phyloP scores from a whole-genome alignment of 2,329 filamentous ascomycete genomes.

The Neobulgaria alba region DNA sequence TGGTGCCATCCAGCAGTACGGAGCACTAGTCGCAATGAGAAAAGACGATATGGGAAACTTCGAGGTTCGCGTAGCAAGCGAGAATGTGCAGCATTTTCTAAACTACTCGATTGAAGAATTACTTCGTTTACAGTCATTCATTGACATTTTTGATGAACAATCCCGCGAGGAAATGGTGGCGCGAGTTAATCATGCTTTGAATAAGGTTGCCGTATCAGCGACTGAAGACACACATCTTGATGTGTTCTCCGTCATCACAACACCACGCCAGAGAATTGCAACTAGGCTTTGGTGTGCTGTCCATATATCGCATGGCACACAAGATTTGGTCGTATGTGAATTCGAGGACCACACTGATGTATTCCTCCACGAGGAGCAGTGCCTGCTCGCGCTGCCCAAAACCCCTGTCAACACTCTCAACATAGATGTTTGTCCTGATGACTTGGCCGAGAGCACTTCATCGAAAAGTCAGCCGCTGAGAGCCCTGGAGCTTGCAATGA shows the following conservation, averaged over 20 bases:
- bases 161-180: constrained; percentile 14
- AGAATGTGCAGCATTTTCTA: constrained; percentile 17
- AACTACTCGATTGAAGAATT: constrained; percentile 18
- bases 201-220: not conserved
- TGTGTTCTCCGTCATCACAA: constrained; percentile 12
- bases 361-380: constrained; percentile 12
- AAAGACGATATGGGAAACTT: constrained; percentile 10
- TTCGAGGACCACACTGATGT: constrained; percentile 18
- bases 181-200: constrained; percentile 14
- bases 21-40: constrained; percentile 16
- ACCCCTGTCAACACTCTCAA: constrained; percentile 5
- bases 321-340: constrained; percentile 19
- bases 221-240: constrained; percentile 15
- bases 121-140: constrained; percentile 15
- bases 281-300: constrained; percentile 21
- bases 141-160: constrained; percentile 14
- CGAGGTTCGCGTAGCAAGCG: constrained; percentile 22
- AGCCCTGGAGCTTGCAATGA: constrained; percentile 13
- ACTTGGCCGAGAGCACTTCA: constrained; percentile 16
- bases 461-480: constrained; percentile 13
- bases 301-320: constrained; percentile 11
- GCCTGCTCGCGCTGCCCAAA: constrained; percentile 8
- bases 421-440: constrained; percentile 12
- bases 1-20: constrained; percentile 20
- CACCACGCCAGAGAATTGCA: constrained; percentile 4